Evolutionary conservation across 139 green algal genomes (phyloP), one percentile per base, ranked within the genome.

Genomic region (Micractinium sp.): DNA sequence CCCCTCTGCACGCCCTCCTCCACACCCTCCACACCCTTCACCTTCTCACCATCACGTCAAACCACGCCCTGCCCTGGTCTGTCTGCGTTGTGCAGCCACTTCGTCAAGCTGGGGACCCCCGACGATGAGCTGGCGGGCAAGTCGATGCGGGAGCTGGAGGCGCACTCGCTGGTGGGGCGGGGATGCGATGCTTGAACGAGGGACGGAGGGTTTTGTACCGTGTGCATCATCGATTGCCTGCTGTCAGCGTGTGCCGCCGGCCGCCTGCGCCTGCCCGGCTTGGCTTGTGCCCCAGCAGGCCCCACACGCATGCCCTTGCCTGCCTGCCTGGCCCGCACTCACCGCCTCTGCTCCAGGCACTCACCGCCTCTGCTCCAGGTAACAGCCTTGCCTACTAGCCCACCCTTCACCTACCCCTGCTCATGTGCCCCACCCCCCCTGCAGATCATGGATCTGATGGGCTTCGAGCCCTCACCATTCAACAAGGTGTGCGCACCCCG

Each of bases 401-500:
- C n/a, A n/a, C n/a, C n/a, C n/a, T n/a, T n/a, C n/a, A n/a, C n/a
- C n/a, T n/a, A n/a, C 14, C 74, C 33, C 39, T 47, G 74, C 80
- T 47, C 14, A 33, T 9, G 0, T 41, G 39, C 31, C 14, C 71
- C 29, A 18, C 29, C 16, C 4, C 29, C n/a, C 4, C 31, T 20
- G 14, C 71, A 91, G 87, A 92, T 96, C 7, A 89, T 97, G 78
- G 95, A 97, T 85, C 71, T 95, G 63, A 95, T 97, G 94, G 94
- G 93, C 36, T 96, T 93, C 31, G 71, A 92, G 38, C 91, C 94
- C 41, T 91, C 82, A 0, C 85, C 74, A 0, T 91, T 76, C 81
- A 97, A 97, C 92, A 97, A 97, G 47, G 47, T 56, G 9, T 56
- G 47, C 9, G 47, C 47, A 56, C 9, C 47, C 47, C 9, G 47